A percentile compares a stretch with the other conserved stretches of the same genome.
Conservation (phyloP, 1,139 yeast genomes). For the Williopsis jadinii region DNA sequence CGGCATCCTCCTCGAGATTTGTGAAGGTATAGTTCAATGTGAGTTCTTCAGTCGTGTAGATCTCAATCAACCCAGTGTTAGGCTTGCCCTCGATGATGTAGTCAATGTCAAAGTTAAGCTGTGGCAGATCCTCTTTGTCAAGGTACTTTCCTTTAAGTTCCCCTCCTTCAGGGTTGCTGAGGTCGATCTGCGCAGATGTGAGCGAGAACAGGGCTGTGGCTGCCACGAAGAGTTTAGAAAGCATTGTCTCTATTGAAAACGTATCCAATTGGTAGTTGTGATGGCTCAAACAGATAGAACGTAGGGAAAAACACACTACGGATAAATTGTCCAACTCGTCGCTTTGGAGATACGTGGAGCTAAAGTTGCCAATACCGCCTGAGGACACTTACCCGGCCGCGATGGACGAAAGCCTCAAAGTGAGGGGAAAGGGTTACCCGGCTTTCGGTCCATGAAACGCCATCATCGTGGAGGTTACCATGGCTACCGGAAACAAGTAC, state of each 20-base stretch:
- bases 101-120: constrained; percentile 32
- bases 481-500: too few species aligned
- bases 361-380: too few species aligned
- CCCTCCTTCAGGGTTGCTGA: constrained; percentile 10
- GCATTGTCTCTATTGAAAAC: constrained; percentile 2
- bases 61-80: constrained; percentile 33
- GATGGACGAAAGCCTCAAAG: too few species aligned
- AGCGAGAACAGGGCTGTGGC: constrained; percentile 6
- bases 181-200: constrained; percentile 12
- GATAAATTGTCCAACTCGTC: too few species aligned
- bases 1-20: constrained; percentile 50
- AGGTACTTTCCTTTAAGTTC: constrained; percentile 15
- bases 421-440: too few species aligned
- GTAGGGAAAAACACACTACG: too few species aligned
- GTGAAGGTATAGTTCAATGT: constrained; percentile 47
- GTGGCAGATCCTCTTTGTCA: constrained; percentile 14
- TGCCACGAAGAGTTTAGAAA: constrained; percentile 4
- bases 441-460: too few species aligned
- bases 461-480: too few species aligned
- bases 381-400: too few species aligned
- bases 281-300: too few species aligned
- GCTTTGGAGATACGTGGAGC: too few species aligned
- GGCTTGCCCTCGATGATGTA: constrained; percentile 37
- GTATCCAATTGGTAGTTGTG: too few species aligned
- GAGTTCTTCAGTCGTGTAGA: constrained; percentile 42